Evolutionary conservation across 371 early-diverging fungal genomes (phyloP).

Genomic region (Apophysomyces ossiformis): DNA sequence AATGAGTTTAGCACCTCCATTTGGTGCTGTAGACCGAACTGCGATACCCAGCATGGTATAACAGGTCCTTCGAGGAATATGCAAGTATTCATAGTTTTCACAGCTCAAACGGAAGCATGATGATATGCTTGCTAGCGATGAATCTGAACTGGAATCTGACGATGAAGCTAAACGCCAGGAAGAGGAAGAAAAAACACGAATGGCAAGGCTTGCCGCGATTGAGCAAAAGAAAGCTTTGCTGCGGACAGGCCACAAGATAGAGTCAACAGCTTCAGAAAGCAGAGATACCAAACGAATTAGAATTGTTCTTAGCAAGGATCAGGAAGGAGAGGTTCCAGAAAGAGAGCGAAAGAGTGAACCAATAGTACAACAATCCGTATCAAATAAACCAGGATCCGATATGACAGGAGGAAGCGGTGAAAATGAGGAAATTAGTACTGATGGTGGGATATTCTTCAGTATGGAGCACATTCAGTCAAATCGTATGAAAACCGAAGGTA

Average conservation of each 20-base stretch:
- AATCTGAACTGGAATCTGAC: conserved; percentile 60
- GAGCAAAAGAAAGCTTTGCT: conserved; percentile 11
- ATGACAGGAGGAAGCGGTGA: no score
- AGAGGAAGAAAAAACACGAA: conserved; percentile 25
- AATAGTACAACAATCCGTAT: conserved; percentile 20
- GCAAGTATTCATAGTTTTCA: background rate
- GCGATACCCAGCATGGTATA: conserved; percentile 36
- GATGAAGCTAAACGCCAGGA: conserved; percentile 38
- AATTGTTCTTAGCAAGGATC: conserved; percentile 13
- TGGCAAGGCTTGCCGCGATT: conserved; percentile 22
- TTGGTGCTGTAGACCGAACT: conserved; percentile 40
- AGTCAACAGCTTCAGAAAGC: no score
- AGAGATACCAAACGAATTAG: conserved; percentile 8
- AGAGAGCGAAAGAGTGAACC: conserved; percentile 7
- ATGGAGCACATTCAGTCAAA: conserved; percentile 6
- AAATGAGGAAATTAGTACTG: background rate
- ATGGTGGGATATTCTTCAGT: background rate
- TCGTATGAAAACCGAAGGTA: background rate
- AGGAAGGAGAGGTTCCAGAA: conserved; percentile 17
- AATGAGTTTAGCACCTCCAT: conserved; percentile 72
- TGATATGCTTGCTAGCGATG: conserved; percentile 55
- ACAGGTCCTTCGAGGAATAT: background rate
- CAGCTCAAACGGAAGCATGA: conserved; percentile 42
- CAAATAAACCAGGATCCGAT: background rate
- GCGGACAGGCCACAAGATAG: background rate